phyloP scores from a whole-genome alignment of 2,329 filamentous ascomycete species.

The Aspergillus transmontanensis region DNA sequence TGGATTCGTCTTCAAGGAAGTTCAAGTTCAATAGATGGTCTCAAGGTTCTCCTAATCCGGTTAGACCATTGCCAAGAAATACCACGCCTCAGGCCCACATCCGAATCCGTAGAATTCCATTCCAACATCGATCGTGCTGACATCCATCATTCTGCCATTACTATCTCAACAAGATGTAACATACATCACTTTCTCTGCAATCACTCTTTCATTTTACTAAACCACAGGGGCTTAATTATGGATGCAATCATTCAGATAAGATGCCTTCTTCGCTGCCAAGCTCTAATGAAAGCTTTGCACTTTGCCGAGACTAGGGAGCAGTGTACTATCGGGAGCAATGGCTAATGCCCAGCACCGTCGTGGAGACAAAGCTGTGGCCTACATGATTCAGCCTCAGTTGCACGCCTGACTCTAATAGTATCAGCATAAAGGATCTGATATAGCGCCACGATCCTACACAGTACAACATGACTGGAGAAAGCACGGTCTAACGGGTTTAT shows the following conservation, averaged over 20 bases:
- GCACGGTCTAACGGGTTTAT: background rate
- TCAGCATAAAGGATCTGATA: background rate
- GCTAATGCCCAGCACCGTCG: background rate
- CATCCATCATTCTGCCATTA: background rate
- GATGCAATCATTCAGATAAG: background rate
- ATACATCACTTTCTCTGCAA: no score
- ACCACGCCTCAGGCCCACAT: background rate
- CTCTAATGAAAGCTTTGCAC: background rate
- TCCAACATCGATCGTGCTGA: background rate
- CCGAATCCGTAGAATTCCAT: background rate
- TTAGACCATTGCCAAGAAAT: background rate
- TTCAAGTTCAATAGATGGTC: background rate
- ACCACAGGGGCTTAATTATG: background rate
- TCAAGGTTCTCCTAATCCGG: constrained; percentile 2
- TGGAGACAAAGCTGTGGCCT: background rate
- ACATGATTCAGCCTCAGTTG: background rate
- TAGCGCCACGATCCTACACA: background rate
- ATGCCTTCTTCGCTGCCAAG: background rate
- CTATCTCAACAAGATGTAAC: background rate
- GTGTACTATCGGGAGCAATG: background rate
- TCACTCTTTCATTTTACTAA: background rate
- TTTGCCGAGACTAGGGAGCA: background rate
- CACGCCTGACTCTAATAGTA: background rate
- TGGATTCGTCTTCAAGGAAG: no score
- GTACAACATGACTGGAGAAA: background rate